phyloP scores from a whole-genome alignment of 78 protist genomes.

The Creolimax fragrantissima region DNA sequence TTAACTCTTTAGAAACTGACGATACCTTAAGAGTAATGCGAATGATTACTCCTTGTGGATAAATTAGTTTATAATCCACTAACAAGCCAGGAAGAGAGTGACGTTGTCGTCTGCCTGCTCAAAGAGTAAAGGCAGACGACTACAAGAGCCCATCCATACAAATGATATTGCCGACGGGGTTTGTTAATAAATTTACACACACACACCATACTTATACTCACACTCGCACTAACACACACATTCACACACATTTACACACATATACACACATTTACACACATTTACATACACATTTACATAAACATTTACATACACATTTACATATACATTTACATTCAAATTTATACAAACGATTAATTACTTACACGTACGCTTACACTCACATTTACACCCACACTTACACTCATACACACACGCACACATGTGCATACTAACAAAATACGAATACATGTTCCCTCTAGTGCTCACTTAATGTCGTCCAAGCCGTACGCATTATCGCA shows the following conservation, averaged over 20 bases:
- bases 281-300: not conserved
- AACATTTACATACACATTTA: not conserved
- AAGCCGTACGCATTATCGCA: too few species aligned
- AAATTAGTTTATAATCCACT: too few species aligned
- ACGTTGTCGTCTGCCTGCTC: not conserved
- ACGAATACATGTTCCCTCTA: too few species aligned
- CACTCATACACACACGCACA: not conserved
- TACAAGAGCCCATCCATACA: not conserved
- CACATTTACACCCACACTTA: not conserved
- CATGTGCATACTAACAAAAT: not conserved
- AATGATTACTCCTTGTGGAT: too few species aligned
- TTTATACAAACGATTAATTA: not conserved
- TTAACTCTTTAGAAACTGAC: too few species aligned
- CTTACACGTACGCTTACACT: not conserved
- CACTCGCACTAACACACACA: not conserved
- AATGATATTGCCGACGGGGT: not conserved
- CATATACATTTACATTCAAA: not conserved
- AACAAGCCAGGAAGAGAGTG: not conserved
- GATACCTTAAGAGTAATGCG: too few species aligned
- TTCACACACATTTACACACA: not conserved
- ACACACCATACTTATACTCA: not conserved
- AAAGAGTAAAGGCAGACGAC: not conserved
- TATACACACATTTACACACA: not conserved
- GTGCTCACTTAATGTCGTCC: too few species aligned
- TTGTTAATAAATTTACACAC: not conserved